phyloP scores from a whole-genome alignment of 441 rosid genomes.

The Hypseocharis bilobata region DNA sequence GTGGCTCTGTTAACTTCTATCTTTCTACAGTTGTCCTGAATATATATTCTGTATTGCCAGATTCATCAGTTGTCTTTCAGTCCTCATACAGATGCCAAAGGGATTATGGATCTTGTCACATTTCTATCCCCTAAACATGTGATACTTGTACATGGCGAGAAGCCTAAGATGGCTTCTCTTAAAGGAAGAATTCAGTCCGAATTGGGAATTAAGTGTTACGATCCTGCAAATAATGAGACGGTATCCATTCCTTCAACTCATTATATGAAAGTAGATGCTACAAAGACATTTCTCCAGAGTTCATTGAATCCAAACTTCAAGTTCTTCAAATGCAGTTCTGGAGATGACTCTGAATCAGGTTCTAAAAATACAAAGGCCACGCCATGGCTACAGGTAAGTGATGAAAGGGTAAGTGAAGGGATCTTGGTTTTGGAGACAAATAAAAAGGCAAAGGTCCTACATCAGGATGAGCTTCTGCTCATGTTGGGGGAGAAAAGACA shows the following conservation, averaged over 20 bases:
- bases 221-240: slow-evolving; percentile 66
- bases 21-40: background rate
- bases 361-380: slow-evolving; percentile 11
- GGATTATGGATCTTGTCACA: slow-evolving; percentile 77
- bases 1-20: background rate
- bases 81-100: slow-evolving; percentile 87
- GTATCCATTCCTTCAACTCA: slow-evolving; percentile 54
- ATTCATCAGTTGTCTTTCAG: slow-evolving; percentile 89
- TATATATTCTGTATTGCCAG: slow-evolving; percentile 30
- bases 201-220: slow-evolving; percentile 53
- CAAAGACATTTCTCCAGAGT: slow-evolving; percentile 49
- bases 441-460: slow-evolving; percentile 55
- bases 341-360: slow-evolving; percentile 26
- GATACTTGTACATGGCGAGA: slow-evolving; percentile 86
- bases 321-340: slow-evolving; percentile 28
- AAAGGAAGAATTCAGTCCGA: slow-evolving; percentile 61
- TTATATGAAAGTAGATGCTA: slow-evolving; percentile 50
- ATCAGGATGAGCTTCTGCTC: slow-evolving; percentile 57
- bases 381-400: slow-evolving; percentile 38
- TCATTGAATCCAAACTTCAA: slow-evolving; percentile 62
- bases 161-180: slow-evolving; percentile 67
- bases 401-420: slow-evolving; percentile 56
- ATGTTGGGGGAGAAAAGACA: slow-evolving; percentile 43
- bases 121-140: slow-evolving; percentile 73
- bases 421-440: slow-evolving; percentile 43